Conservation (phyloP, 176 grass and related monocot genomes). For the Cocos nucifera region DNA sequence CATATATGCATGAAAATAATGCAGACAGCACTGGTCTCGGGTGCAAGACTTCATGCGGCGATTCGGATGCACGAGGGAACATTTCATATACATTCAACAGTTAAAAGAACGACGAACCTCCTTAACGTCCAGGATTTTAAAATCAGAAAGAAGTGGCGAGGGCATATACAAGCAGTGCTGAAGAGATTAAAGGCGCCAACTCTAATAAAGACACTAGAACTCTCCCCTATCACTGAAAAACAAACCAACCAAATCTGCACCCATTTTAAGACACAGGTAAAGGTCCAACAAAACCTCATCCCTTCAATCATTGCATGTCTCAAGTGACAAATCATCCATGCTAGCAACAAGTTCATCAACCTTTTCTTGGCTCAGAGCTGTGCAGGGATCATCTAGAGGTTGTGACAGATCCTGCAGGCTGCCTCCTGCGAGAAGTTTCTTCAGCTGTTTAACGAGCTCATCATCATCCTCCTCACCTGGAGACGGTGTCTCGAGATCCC, state of each 20-base stretch:
- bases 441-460: constrained; percentile 60
- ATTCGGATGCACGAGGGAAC: constrained; percentile 56
- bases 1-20: constrained; percentile 69
- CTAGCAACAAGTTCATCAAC: constrained; percentile 44
- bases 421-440: constrained; percentile 32
- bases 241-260: no score
- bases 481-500: constrained; percentile 39
- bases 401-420: constrained; percentile 3
- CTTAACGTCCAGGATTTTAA: no score
- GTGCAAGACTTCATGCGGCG: constrained; percentile 69
- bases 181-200: no score
- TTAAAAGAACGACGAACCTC: background rate
- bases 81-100: constrained; percentile 83
- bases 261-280: no score
- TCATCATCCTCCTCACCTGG: constrained; percentile 43
- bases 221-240: no score
- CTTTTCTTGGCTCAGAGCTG: constrained; percentile 21
- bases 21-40: constrained; percentile 90
- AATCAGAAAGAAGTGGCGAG: no score
- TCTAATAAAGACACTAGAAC: no score
- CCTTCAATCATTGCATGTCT: constrained; percentile 20
- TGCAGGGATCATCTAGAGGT: constrained; percentile 11
- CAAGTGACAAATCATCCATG: constrained; percentile 54
- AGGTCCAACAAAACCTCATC: no score
- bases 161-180: no score